Evolutionary conservation across 139 green algal species (phyloP), one percentile per base, ranked within the genome.

Genomic region (Coelastrella sp.): DNA sequence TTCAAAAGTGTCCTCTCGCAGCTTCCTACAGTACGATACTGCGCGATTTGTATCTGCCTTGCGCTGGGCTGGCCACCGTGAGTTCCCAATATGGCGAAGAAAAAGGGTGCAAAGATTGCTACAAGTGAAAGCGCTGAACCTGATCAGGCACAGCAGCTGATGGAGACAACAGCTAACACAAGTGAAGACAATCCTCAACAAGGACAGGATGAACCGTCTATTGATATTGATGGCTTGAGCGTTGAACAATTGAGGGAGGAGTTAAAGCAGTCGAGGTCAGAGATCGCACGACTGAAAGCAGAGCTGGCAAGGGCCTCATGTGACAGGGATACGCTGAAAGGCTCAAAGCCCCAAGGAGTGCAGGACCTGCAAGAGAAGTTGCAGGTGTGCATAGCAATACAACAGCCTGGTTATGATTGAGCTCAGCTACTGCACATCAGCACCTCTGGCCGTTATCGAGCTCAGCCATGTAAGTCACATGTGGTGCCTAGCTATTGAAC

Each of bases 281-380:
- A 90, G 56, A 78, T 90, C 11, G 85, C 24, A 9, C 73, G 74
- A 10, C 59, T 90, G n/a, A 83, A 84, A 25, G 49, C 73, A 35
- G 85, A 90, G 73, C 74, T 89, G 56, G 85, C 56, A 6, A 58
- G 35, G 7, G 9, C 19, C 35, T 63, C 59, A 84, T 24, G 24
- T 76, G 59, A n/a, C 73, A 84, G 74, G 72, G 73, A 90, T 8
- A 35, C 82, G 0, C 11, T 22, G 57, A 90, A 90, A 58, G 73
- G 20, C 25, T 56, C 35, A 65, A 89, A 89, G 85, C 85, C 72
- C 61, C 58, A 81, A 6, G 85, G 84, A 9, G 85, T 90, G 58
- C 72, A 83, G 25, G 74, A 90, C 57, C 59, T 90, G 17, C 73
- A 84, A n/a, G 85, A 84, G 59, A 80, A 81, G 73, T 73, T 90